phyloP scores from a whole-genome alignment of 2,329 filamentous ascomycete species.

The Colletotrichum spinosum region DNA sequence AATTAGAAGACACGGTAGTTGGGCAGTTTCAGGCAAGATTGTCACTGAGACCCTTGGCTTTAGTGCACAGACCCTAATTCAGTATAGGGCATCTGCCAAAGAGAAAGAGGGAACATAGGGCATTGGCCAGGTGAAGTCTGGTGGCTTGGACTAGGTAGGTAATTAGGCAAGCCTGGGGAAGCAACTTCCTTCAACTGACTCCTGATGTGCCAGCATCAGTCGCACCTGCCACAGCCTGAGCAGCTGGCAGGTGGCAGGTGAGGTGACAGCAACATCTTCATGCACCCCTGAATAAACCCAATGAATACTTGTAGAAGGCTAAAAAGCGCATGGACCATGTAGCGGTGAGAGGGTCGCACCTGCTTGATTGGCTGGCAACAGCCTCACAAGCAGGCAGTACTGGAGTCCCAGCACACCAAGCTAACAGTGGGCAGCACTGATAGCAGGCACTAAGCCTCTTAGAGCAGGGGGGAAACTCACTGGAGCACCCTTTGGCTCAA shows the following conservation, averaged over 20 bases:
- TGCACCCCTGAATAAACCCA: conserved; percentile 36
- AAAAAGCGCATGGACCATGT: conserved; percentile 36
- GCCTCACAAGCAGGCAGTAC: conserved; percentile 20
- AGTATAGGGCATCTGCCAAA: background rate
- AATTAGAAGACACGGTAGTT: background rate
- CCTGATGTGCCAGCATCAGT: background rate
- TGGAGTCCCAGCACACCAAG: conserved; percentile 19
- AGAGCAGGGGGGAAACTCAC: conserved; percentile 19
- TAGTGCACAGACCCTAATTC: background rate
- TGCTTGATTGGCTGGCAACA: conserved; percentile 18
- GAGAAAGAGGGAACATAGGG: background rate
- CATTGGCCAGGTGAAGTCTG: conserved; percentile 4
- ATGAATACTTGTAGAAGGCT: conserved; percentile 11
- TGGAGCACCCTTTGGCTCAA: conserved; percentile 22
- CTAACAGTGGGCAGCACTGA: conserved; percentile 22
- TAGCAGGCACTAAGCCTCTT: conserved; percentile 31
- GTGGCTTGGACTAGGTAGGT: background rate
- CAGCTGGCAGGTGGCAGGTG: conserved; percentile 29
- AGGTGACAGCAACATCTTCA: conserved; percentile 22
- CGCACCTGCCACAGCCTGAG: conserved; percentile 15
- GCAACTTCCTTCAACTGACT: background rate
- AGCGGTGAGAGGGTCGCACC: conserved; percentile 41
- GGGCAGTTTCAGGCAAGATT: background rate
- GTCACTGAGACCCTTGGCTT: conserved; percentile 1
- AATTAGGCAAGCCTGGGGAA: background rate